These are phyloP conservation scores for Hirschioporus abietinus DNA, from an alignment of 768 basidiomycete species.

Conservation along the genomic window DNA sequence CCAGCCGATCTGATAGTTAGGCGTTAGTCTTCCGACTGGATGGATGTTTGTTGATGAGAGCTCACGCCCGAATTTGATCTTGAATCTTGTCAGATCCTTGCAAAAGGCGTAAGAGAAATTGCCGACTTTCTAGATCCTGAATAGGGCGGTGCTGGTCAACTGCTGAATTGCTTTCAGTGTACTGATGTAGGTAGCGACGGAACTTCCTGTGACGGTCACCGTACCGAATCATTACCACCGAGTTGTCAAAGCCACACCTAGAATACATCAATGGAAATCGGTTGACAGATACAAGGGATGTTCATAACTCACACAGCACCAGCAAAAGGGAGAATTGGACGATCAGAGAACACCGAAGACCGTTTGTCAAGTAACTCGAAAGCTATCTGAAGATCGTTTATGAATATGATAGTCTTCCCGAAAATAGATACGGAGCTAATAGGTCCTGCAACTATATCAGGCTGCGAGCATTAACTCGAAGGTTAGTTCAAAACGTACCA, in stretches of 20 bases:
- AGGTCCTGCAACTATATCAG: not conserved
- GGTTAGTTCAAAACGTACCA: not conserved
- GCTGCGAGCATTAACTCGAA: not conserved
- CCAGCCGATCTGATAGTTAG: too few relatives aligned
- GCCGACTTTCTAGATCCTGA: conserved; percentile 25
- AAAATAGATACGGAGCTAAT: conserved; percentile 42
- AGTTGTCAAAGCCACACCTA: conserved; percentile 24
- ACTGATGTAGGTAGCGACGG: conserved; percentile 26
- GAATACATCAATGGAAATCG: too few relatives aligned
- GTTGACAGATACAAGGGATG: too few relatives aligned
- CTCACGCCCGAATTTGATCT: conserved; percentile 27
- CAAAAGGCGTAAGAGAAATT: conserved; percentile 26
- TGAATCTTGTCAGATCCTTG: conserved; percentile 19
- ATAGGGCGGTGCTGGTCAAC: conserved; percentile 21
- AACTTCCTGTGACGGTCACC: conserved; percentile 20
- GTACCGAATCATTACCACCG: conserved; percentile 19
- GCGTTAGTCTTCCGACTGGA: too few relatives aligned
- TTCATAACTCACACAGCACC: conserved; percentile 61
- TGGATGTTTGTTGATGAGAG: conserved; percentile 15
- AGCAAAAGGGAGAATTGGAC: conserved; percentile 61
- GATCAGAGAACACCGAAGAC: conserved; percentile 71
- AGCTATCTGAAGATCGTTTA: conserved; percentile 54
- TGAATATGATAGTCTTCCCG: conserved; percentile 62
- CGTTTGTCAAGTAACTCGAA: conserved; percentile 66
- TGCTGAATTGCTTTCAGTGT: conserved; percentile 20